Percentiles rank a stretch among this genome's conserved stretches.
Evolutionary conservation across 129 eudicot genomes (phyloP).

Genomic region (Sambucus nigra): DNA sequence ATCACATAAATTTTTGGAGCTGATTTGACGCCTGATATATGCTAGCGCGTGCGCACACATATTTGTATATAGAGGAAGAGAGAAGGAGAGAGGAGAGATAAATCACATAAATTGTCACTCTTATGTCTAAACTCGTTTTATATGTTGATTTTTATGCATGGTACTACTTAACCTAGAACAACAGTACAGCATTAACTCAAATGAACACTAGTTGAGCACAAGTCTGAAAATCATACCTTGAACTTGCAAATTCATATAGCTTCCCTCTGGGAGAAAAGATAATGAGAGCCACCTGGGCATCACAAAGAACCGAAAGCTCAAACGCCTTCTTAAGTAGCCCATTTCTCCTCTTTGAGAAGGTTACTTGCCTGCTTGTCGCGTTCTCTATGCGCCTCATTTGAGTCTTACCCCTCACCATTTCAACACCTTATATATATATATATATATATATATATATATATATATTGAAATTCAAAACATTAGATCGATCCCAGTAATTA

Average conservation of each 20-base stretch:
- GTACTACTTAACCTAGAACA: too few species aligned
- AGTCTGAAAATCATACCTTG: constrained; percentile 2
- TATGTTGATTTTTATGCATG: too few species aligned
- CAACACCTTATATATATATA: neutral
- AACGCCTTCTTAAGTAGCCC: constrained; percentile 8
- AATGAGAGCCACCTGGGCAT: constrained; percentile 8
- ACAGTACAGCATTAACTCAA: too few species aligned
- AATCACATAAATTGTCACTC: too few species aligned
- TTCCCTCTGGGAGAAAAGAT: constrained; percentile 23
- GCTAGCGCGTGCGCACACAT: too few species aligned
- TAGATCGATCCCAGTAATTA: neutral
- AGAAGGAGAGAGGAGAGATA: too few species aligned
- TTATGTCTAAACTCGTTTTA: too few species aligned
- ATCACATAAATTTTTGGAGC: too few species aligned
- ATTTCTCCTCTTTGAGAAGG: constrained; percentile 8
- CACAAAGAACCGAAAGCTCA: constrained; percentile 7
- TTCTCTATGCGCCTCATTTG: constrained; percentile 5
- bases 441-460: neutral
- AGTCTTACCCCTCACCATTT: constrained; percentile 11
- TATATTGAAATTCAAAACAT: neutral
- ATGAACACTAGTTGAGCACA: too few species aligned
- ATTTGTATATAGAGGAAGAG: too few species aligned
- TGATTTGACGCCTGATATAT: too few species aligned
- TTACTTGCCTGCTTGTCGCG: constrained; percentile 11
- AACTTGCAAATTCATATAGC: constrained; percentile 26